A percentile compares a stretch with the other conserved stretches of the same genome.
These are phyloP conservation scores for Coemansia sp. DNA, from an alignment of 192 early-diverging fungal genomes.

Conservation along the genomic window DNA sequence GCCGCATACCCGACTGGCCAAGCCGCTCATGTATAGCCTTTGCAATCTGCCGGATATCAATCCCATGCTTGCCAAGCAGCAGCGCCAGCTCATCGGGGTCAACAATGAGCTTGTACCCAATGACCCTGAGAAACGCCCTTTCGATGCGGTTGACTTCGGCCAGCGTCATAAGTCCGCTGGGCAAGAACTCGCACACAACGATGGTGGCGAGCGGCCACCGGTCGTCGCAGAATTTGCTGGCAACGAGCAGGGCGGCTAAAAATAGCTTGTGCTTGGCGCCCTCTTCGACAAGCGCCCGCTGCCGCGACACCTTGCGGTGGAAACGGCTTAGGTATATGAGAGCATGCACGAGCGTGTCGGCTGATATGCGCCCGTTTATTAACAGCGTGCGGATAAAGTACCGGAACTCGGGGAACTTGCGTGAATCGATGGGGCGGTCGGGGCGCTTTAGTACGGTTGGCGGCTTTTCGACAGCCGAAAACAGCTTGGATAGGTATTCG, in stretches of 20 bases:
- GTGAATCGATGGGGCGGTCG: conserved; percentile 20
- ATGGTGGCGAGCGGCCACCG: conserved; percentile 38
- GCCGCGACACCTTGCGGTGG: conserved; percentile 20
- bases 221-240: conserved; percentile 54
- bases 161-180: conserved; percentile 21
- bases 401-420: conserved; percentile 41
- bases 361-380: conserved; percentile 45
- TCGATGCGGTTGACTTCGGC: conserved; percentile 47
- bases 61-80: conserved; percentile 39
- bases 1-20: background rate
- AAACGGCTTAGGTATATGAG: conserved; percentile 49
- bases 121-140: conserved; percentile 38
- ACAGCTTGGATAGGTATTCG: conserved; percentile 42
- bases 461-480: conserved; percentile 36
- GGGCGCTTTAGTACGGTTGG: conserved; percentile 25
- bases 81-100: conserved; percentile 42
- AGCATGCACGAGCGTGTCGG: conserved; percentile 45
- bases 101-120: conserved; percentile 49
- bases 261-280: conserved; percentile 50
- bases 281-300: conserved; percentile 35
- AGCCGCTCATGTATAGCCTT: conserved; percentile 21
- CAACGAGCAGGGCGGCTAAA: conserved; percentile 41
- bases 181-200: conserved; percentile 42
- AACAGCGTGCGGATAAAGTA: conserved; percentile 45
- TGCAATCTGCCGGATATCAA: conserved; percentile 47